Base-by-base conservation (phyloP, 2,329 filamentous ascomycete species). In the Falciphora oryzae region DNA sequence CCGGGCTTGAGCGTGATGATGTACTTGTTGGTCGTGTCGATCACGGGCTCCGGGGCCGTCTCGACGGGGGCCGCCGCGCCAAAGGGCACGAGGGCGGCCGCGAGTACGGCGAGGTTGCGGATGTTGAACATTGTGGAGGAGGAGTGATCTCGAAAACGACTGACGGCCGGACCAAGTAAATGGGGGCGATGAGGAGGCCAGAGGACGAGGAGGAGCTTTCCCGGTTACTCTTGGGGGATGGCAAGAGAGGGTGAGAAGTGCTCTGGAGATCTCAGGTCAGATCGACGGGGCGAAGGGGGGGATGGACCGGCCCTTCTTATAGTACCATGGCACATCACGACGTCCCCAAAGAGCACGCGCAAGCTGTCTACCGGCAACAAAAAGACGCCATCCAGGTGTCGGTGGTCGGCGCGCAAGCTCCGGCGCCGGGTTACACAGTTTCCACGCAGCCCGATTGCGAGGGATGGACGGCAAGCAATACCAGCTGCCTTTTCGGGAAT, bases 1-100 rank as follows among this genome's bases (percentile, higher is more conserved):
- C 73, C 75, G 35, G 68, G 63, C 57, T 63, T 63, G 29, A 65
- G 61, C 10, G 61, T 65, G 22, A 65, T 44, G 29, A 65, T 65
- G 61, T 63, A 65, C 61, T 61, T 60, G 57, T 50, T 38, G 6
- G 61, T n/a, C 35, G 32, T 61, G 25, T 59, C 38, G 56, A 53
- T 35, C 10, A 60, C 29, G 25, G 35, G 32, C 16, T 38, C 31
- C 18, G 44, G 18, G 11, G 44, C 1, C 44, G 44, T n/a, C 18
- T 58, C 61, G 32, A 58, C 27, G 27, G 61, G 61, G 22, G 64
- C 61, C n/a, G 38, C 61, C 25, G 57, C 56, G 11, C 25, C 61
- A 31, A 58, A 38, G 58, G 64, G 64, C 18, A 63, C n/a, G 28
- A 65, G 38, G 18, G 61, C 61, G 8, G 35, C 64, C n/a, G 63